Evolutionary conservation across 148 eudicot species (phyloP), one percentile per base, ranked within the genome.

Genomic region (Polygonum aviculare): DNA sequence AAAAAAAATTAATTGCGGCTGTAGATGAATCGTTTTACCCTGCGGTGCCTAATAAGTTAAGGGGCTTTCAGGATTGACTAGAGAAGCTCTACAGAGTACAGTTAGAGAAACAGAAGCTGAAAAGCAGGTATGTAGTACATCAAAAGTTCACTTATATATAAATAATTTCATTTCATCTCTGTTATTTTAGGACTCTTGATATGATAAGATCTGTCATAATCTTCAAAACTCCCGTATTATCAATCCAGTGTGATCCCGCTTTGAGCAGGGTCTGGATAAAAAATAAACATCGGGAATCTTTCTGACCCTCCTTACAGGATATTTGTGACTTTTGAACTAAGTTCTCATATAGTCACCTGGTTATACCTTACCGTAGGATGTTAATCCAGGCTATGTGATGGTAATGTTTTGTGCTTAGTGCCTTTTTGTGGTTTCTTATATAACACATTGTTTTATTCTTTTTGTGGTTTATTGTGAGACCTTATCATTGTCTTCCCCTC

Each of bases 91-190:
- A 74, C 80, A 78, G 69, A 94, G 98, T 81, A 85, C 80, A 35
- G 77, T 89, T 39, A 81, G 80, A 75, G 97, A 89, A 82, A 77
- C 72, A 69, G 97, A 94, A 86, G 97, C 98, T 85, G 97, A 94
- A 80, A 80, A 85, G 72, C 90, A 85, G 93, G 98, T 94, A 18
- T 69, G 85, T 21, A 76, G 15, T 67, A 36, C 45, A 38, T 67
- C 21, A 5, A 36, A 63, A 22, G 10, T 35, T 67, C 41, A 67
- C 45, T 35, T 6, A 36, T 67, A 41, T 41, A 38, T 45, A 35
- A 67, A 67, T 67, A 36, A 67, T 67, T 15, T 38, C 21, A 16
- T 26, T 22, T 19, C 11, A 2, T 57, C 31, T 57, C 63, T 57
- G 63, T 57, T 21, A 3, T 3, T 57, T 44, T 44, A 44, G 47